These are phyloP conservation scores for Scenedesmus sp. DNA, from an alignment of 163 green algal genomes.

Conservation along the genomic window DNA sequence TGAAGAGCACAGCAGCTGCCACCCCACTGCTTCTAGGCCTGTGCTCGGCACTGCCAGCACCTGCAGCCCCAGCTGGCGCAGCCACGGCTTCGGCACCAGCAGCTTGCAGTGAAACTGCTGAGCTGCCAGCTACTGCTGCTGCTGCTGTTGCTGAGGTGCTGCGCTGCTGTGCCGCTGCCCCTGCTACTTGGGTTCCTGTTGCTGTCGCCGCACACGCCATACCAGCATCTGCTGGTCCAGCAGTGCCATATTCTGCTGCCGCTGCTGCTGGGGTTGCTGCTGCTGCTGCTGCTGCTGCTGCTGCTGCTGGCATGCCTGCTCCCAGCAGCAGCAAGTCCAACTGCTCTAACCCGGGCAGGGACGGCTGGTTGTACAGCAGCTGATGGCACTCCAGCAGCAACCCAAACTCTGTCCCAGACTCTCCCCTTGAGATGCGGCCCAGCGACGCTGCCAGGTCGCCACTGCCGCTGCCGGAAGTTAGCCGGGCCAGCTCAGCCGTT, in stretches of 20 bases:
- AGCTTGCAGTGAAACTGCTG: background rate
- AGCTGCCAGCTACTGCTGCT: background rate
- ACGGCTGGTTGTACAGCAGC: constrained; percentile 31
- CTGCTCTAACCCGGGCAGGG: constrained; percentile 25
- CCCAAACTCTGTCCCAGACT: background rate
- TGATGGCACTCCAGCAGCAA: constrained; percentile 1
- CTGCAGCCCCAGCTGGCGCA: background rate
- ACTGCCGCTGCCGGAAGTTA: constrained; percentile 6
- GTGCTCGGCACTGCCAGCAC: background rate
- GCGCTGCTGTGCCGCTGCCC: background rate
- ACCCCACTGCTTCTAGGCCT: background rate
- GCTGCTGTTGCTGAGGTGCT: too few relatives aligned
- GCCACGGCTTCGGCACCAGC: background rate
- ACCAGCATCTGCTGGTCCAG: background rate
- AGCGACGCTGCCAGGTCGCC: background rate
- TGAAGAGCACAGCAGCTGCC: background rate
- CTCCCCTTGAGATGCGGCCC: background rate
- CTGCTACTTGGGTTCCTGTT: background rate
- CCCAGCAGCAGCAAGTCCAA: constrained; percentile 19
- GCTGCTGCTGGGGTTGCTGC: background rate
- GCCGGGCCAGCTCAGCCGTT: constrained; percentile 20
- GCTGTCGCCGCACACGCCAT: background rate
- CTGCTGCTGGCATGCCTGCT: too few relatives aligned
- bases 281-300: background rate
- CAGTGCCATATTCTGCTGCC: background rate